Evolutionary conservation across 2,329 filamentous ascomycete species (phyloP).

Genomic region (Onygena corvina): DNA sequence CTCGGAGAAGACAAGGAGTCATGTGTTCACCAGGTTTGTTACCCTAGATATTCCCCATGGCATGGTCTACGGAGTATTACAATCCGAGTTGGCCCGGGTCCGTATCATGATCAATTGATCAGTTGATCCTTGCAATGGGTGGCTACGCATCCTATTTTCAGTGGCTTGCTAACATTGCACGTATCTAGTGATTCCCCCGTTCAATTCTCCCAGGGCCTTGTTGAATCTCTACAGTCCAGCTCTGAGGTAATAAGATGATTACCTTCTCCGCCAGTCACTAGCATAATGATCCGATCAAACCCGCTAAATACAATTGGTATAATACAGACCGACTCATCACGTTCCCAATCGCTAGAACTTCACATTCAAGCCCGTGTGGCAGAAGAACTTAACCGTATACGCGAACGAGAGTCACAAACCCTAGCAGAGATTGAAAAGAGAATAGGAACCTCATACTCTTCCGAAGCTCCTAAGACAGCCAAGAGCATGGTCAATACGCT

Average conservation of each 20-base stretch:
- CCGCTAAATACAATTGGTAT: background rate
- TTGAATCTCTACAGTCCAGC: slow-evolving; percentile 71
- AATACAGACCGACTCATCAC: slow-evolving; percentile 74
- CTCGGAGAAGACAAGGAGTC: slow-evolving; percentile 38
- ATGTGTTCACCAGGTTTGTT: slow-evolving; percentile 51
- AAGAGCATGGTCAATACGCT: slow-evolving; percentile 16
- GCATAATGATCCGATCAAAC: slow-evolving; percentile 8
- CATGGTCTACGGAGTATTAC: background rate
- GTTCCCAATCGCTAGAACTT: slow-evolving; percentile 69
- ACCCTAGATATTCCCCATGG: slow-evolving; percentile 2
- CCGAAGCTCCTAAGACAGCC: slow-evolving; percentile 27
- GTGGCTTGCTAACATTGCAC: slow-evolving; percentile 17
- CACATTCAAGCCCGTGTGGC: slow-evolving; percentile 79
- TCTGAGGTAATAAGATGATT: slow-evolving; percentile 61
- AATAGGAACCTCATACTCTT: slow-evolving; percentile 30
- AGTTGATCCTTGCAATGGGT: background rate
- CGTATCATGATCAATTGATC: too few species aligned
- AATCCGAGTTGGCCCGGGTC: background rate
- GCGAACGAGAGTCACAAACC: slow-evolving; percentile 55
- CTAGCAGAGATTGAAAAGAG: slow-evolving; percentile 58
- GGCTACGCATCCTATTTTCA: background rate
- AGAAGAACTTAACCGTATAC: slow-evolving; percentile 69
- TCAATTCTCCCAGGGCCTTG: slow-evolving; percentile 66
- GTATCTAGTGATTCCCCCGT: slow-evolving; percentile 47
- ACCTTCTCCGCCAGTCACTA: background rate